Conservation (phyloP, 768 basidiomycete genomes). For the Kwoniella sp. region DNA sequence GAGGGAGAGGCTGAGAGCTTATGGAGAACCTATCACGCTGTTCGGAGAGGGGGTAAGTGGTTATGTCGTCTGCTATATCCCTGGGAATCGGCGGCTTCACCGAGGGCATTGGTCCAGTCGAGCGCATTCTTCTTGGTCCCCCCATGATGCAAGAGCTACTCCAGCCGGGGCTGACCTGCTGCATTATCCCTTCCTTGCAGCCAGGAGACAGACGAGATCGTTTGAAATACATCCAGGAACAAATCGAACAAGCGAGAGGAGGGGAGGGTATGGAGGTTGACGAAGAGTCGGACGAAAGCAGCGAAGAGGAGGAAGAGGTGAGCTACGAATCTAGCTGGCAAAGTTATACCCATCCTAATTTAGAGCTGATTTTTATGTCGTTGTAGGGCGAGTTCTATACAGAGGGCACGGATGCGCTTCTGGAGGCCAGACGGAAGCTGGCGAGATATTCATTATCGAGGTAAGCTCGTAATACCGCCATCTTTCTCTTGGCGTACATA, state of each 20-base stretch:
- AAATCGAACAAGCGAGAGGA: conserved; percentile 85
- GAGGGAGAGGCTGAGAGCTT: conserved; percentile 80
- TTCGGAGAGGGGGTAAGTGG: conserved; percentile 91
- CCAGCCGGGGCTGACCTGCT: too few species aligned
- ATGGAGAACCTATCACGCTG: conserved; percentile 94
- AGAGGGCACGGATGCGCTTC: conserved; percentile 80
- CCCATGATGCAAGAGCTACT: too few species aligned
- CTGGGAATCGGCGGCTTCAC: too few species aligned
- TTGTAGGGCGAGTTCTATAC: conserved; percentile 88
- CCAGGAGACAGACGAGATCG: conserved; percentile 94
- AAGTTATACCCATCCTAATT: too few species aligned
- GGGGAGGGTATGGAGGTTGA: conserved; percentile 68
- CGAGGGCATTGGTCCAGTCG: too few species aligned
- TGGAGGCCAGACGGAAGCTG: conserved; percentile 79
- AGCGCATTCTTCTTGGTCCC: too few species aligned
- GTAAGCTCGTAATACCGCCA: too few species aligned
- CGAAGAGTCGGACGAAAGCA: conserved; percentile 60
- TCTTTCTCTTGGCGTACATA: too few species aligned
- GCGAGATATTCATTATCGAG: conserved; percentile 94
- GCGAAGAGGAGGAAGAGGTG: conserved; percentile 52
- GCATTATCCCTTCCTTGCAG: too few species aligned
- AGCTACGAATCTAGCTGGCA: not conserved
- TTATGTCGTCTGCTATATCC: too few species aligned
- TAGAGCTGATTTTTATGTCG: conserved; percentile 17
- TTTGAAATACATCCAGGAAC: conserved; percentile 88